phyloP scores from a whole-genome alignment of 169 alveolate species.

The Fabrea salina region DNA sequence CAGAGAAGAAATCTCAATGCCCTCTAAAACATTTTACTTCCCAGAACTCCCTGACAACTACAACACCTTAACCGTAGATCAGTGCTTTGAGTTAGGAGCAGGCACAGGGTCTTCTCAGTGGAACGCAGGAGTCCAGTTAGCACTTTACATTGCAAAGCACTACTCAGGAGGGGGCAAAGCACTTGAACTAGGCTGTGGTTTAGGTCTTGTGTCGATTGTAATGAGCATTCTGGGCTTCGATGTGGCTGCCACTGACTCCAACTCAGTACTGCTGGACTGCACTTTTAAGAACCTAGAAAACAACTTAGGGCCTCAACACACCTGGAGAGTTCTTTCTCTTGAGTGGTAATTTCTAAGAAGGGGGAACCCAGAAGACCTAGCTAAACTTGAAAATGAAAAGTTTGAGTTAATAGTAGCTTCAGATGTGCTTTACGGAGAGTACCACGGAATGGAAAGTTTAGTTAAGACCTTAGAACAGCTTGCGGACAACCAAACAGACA shows the following conservation, averaged over 20 bases:
- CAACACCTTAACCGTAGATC: too few species aligned
- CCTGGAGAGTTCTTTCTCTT: neutral
- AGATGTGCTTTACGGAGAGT: conserved; percentile 6
- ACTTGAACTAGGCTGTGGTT: neutral
- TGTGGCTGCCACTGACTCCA: neutral
- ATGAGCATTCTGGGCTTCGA: neutral
- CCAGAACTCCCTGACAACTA: too few species aligned
- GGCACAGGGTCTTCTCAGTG: neutral
- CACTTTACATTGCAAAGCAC: neutral
- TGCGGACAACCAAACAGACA: neutral
- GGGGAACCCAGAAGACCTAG: neutral
- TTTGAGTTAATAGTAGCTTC: neutral
- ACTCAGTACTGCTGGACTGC: neutral
- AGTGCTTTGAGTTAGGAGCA: neutral
- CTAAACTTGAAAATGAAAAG: neutral
- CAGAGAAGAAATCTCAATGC: too few species aligned
- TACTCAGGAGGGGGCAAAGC: neutral
- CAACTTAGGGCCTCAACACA: neutral
- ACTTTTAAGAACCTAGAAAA: neutral
- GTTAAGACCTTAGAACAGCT: neutral
- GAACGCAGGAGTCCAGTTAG: neutral
- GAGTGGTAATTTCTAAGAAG: neutral
- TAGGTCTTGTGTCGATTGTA: neutral
- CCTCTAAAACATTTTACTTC: too few species aligned
- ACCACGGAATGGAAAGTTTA: neutral